A percentile compares a stretch with the other conserved stretches of the same genome.
Evolutionary conservation across 306 rosid genomes (phyloP).

Genomic region (Herpetospermum pedunculosum): DNA sequence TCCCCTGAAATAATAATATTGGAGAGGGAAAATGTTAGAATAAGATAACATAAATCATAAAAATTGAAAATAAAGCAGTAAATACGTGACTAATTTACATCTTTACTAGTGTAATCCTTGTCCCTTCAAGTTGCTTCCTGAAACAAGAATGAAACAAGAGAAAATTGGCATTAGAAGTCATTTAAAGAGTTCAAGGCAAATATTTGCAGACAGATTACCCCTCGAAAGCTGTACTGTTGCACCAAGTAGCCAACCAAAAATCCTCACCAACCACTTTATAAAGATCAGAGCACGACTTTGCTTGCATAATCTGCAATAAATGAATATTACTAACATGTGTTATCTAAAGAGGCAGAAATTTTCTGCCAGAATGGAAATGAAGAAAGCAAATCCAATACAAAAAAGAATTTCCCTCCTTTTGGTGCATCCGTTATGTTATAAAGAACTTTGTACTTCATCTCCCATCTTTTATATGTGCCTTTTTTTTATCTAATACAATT

Average conservation of each 20-base stretch:
- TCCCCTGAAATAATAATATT: constrained; percentile 38
- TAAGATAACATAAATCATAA: neutral
- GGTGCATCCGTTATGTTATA: neutral
- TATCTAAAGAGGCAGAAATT: neutral
- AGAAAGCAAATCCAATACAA: neutral
- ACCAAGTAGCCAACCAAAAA: constrained; percentile 93
- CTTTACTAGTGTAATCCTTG: constrained; percentile 71
- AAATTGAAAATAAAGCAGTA: constrained; percentile 11
- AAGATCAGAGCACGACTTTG: constrained; percentile 84
- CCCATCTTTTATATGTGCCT: neutral
- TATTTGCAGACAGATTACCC: constrained; percentile 35
- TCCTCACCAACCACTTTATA: constrained; percentile 71
- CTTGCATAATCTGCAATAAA: constrained; percentile 55
- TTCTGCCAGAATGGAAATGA: neutral
- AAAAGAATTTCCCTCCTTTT: neutral
- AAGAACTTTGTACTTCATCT: neutral
- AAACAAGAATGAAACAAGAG: constrained; percentile 20
- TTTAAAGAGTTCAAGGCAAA: constrained; percentile 7
- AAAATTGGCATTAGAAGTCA: constrained; percentile 21
- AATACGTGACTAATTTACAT: constrained; percentile 31
- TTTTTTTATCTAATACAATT: neutral
- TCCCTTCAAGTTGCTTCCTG: constrained; percentile 98
- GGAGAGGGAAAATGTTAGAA: neutral
- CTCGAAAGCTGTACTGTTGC: constrained; percentile 78
- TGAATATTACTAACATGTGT: neutral